These are phyloP conservation scores for Hibiscus mutabilis DNA, from an alignment of 345 rosid species.

Conservation along the genomic window DNA sequence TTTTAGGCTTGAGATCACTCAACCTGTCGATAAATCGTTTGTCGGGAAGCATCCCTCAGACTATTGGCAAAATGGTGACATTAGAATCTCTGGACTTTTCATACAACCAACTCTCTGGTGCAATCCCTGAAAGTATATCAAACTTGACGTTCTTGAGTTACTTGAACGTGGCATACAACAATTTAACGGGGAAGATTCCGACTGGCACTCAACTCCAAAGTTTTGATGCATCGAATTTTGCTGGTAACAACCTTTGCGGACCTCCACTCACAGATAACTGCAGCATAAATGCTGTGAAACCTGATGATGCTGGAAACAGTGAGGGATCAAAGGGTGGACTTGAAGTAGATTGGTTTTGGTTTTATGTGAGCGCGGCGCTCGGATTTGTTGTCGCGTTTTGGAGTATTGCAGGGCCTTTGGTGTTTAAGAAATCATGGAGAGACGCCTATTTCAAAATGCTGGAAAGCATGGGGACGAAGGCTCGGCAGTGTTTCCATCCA, in stretches of 20 bases:
- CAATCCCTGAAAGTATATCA: slow-evolving; percentile 18
- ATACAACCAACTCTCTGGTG: slow-evolving; percentile 9
- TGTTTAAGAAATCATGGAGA: neutral
- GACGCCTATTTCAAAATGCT: neutral
- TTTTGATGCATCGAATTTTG: slow-evolving; percentile 13
- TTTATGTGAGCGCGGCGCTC: neutral
- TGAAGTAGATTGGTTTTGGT: slow-evolving; percentile 9
- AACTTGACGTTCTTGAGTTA: slow-evolving; percentile 13
- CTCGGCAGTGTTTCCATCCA: neutral
- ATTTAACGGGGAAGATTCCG: slow-evolving; percentile 17
- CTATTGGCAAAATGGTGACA: slow-evolving; percentile 13
- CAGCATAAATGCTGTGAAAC: neutral
- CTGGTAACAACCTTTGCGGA: slow-evolving; percentile 23
- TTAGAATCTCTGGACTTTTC: slow-evolving; percentile 21
- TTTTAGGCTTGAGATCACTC: slow-evolving; percentile 15
- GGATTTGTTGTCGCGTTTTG: slow-evolving; percentile 5
- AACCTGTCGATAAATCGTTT: slow-evolving; percentile 19
- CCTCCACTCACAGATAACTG: slow-evolving; percentile 14
- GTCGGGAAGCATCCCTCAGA: slow-evolving; percentile 11
- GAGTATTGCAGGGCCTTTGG: neutral
- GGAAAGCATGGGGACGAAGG: neutral
- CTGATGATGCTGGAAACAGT: neutral
- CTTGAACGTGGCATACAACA: slow-evolving; percentile 23
- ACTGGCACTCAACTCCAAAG: slow-evolving; percentile 17
- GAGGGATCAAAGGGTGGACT: neutral